Base-by-base conservation (phyloP, 1,284 basidiomycete species). In the Fomitopsis pinicola region DNA sequence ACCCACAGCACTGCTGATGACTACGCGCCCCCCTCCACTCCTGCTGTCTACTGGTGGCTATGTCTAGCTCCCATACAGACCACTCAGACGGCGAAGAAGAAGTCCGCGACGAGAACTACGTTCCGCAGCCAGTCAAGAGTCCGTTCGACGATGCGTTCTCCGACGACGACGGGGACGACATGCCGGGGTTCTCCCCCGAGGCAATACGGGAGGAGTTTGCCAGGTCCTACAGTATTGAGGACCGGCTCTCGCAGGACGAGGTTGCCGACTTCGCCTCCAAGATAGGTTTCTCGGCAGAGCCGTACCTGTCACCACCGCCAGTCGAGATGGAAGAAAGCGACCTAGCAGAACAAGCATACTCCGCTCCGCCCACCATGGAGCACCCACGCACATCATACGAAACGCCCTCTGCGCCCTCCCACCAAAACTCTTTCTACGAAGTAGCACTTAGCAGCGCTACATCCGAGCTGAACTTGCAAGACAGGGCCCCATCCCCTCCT, bases 101-200 rank as follows among this genome's bases (percentile, higher is more conserved):
- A 35, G 30, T 38, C 52, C 42, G 58, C 44, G 57, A 53, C 58
- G 46, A 42, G 40, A 17, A 28, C 3, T n/a, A 58, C 55, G 22
- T 33, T 7, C 6, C 35, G 15, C 57, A 54, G 9, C 57, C 60
- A 19, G 52, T 54, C 52, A 54, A 38, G 52, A 54, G 52, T 22
- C 52, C 82, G 64, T 72, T 87, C 53, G 89, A 91, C 73, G 90
- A 91, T 70, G 85, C 86, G 26, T 91, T 91, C 73, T 79, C 80
- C 22, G 82, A 84, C 55, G 74, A 71, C 19, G 88, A 83, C 60
- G 76, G 80, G 57, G 69, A 73, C 42, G 63, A 71, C 8, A 75
- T 72, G 30, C 81, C 78, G 69, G 77, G 81, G 50, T 88, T 91
- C 76, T 82, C 78, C 15, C 76, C 84, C 5, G 81, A 82, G 53